Evolutionary conservation across 2,329 filamentous ascomycete genomes (phyloP).

Genomic region (Byssochlamys sp.): DNA sequence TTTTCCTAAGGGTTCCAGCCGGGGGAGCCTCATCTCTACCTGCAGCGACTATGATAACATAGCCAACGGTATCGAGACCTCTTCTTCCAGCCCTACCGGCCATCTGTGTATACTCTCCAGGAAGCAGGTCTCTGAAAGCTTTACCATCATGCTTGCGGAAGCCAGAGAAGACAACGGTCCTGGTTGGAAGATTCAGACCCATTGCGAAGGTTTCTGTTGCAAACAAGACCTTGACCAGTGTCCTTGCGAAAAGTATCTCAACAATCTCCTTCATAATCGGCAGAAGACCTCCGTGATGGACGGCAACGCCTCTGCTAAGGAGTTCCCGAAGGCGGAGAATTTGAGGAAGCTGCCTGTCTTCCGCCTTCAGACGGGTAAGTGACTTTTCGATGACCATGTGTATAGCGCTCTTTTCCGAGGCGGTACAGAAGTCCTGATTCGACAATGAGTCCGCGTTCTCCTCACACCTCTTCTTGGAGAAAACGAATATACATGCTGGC

Average conservation of each 20-base stretch:
- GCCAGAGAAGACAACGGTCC: constrained; percentile 94
- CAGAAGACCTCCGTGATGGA: constrained; percentile 86
- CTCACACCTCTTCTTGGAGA: constrained; percentile 95
- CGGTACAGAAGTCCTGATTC: constrained; percentile 90
- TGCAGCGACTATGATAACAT: constrained; percentile 79
- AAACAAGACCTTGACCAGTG: constrained; percentile 90
- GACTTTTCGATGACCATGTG: constrained; percentile 98
- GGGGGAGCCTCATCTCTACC: constrained; percentile 81
- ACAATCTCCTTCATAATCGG: constrained; percentile 97
- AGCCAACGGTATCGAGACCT: constrained; percentile 84
- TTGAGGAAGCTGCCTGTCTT: constrained; percentile 83
- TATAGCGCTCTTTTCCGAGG: constrained; percentile 86
- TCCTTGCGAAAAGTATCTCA: constrained; percentile 90
- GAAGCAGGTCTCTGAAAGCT: constrained; percentile 77
- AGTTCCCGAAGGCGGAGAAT: constrained; percentile 80
- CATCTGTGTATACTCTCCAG: constrained; percentile 98
- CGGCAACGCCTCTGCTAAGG: constrained; percentile 77
- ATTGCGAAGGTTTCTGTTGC: constrained; percentile 98
- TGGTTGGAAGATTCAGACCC: constrained; percentile 88
- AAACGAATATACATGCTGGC: constrained; percentile 93
- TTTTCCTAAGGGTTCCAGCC: constrained; percentile 69
- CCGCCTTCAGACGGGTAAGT: constrained; percentile 77
- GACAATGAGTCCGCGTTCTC: constrained; percentile 92
- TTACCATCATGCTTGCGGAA: constrained; percentile 94
- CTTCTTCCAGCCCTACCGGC: constrained; percentile 85